Evolutionary conservation across 192 early-diverging fungal genomes (phyloP).

Genomic region (Powellomyces hirtus): DNA sequence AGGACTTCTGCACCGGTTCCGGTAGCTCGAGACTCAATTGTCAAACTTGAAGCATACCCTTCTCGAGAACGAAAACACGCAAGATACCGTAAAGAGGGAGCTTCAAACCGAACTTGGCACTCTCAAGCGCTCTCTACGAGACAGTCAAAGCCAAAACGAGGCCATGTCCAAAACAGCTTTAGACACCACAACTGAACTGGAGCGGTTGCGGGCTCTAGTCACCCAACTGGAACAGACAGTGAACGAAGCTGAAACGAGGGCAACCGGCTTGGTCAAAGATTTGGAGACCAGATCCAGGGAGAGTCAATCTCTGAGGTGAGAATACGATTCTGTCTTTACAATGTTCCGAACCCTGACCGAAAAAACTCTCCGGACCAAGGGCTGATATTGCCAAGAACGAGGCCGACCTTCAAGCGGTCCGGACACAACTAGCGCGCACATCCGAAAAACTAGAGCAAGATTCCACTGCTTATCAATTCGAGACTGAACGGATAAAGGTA

Average conservation of each 20-base stretch:
- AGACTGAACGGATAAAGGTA: conserved; percentile 18
- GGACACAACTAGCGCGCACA: conserved; percentile 22
- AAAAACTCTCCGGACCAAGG: too few relatives aligned
- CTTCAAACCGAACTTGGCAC: conserved; percentile 5
- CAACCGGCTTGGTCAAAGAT: neutral
- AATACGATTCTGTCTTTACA: too few relatives aligned
- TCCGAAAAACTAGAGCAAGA: conserved; percentile 30
- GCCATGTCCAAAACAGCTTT: neutral
- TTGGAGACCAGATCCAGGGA: neutral
- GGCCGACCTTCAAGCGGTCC: neutral
- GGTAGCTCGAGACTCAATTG: conserved; percentile 32
- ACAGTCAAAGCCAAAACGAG: conserved; percentile 1
- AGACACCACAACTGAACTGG: neutral
- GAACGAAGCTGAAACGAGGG: neutral
- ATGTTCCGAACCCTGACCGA: too few relatives aligned
- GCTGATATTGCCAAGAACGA: neutral
- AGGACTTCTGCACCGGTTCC: neutral
- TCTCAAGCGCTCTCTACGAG: conserved; percentile 5
- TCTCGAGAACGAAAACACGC: conserved; percentile 6
- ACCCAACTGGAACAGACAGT: neutral
- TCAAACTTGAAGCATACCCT: conserved; percentile 15
- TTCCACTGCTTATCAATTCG: conserved; percentile 22
- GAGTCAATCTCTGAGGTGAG: too few relatives aligned
- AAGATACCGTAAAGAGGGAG: neutral
- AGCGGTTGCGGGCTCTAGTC: neutral